Percentiles rank a stretch among this genome's conserved stretches.
Conservation (phyloP, 2,329 filamentous ascomycete genomes). For the Pestalotiopsis sp. region DNA sequence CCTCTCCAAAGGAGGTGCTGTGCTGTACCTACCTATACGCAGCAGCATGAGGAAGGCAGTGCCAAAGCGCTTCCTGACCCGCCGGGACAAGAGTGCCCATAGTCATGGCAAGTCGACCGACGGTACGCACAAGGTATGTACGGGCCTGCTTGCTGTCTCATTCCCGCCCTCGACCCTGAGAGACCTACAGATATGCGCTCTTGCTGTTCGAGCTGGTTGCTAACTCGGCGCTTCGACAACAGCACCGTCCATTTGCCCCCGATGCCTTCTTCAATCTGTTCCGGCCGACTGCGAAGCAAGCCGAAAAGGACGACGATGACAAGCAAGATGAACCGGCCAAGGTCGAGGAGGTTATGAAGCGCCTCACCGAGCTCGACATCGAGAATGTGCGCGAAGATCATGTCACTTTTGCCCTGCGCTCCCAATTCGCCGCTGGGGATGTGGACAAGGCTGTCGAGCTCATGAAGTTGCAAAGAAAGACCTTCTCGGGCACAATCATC, state of each 20-base stretch:
- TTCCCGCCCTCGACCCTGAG: no score
- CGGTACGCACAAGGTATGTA: conserved; percentile 53
- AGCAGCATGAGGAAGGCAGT: conserved; percentile 52
- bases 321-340: conserved; percentile 52
- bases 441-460: conserved; percentile 76
- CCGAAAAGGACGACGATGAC: conserved; percentile 44
- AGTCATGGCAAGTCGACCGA: conserved; percentile 60
- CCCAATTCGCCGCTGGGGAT: conserved; percentile 69
- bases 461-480: conserved; percentile 77
- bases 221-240: conserved; percentile 11
- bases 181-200: not conserved
- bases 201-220: not conserved
- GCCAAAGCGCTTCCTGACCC: conserved; percentile 69
- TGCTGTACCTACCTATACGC: conserved; percentile 6
- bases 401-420: conserved; percentile 58
- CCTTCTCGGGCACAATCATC: conserved; percentile 77
- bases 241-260: conserved; percentile 56
- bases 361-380: conserved; percentile 44
- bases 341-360: conserved; percentile 38
- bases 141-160: not conserved
- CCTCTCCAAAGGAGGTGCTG: conserved; percentile 14
- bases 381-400: conserved; percentile 59
- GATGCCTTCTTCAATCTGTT: conserved; percentile 68
- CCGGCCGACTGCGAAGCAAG: conserved; percentile 61
- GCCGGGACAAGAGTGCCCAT: conserved; percentile 67